Evolutionary conservation across 805 yeast genomes (phyloP), one percentile per base, ranked within the genome.

Genomic region (Wickerhamomyces rabaulensis): DNA sequence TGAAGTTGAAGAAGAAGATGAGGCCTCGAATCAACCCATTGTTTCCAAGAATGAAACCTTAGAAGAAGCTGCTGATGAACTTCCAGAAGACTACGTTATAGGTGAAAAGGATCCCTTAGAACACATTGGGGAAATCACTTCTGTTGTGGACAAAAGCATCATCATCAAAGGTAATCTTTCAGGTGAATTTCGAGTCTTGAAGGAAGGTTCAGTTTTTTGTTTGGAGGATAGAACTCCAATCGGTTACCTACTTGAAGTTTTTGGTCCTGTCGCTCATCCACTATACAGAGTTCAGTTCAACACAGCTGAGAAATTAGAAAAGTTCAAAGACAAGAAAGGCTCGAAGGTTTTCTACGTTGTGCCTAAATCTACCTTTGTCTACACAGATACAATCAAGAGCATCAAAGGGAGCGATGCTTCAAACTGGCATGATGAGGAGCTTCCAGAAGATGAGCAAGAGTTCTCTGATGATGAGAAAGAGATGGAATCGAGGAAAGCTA

Each of bases 401-500:
- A 48, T 82, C 17, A 91, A 84, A 58, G 99, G 98, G 21, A 84
- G 90, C 2, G 99, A 94, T 68, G 99, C 99, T 0, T 86, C 95
- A 58, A 94, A 94, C 57, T 83, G 88, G 63, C 85, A 88, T 62
- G 99, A 94, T 64, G 98, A 94, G 67, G 99, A 94, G 59, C 66
- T 92, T 26, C 89, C 96, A 0, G 90, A 82, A 55, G 95, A 87
- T 26, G 98, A 94, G 63, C 95, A 88, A 63, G 98, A 92, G 61
- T 92, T 84, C 55, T 87, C 97, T 1, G 98, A 94, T 63, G 98
- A 94, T 64, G 98, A 92, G 61, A 79, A 78, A 50, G 98, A 94
- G 63, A 76, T 80, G 55, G 83, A 78, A 31, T 78, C 78, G 40
- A 91, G 85, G 60, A 78, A 75, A 44, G 65, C 73, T 20, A 82